These are phyloP conservation scores for Pancytospora philotis DNA, from an alignment of 371 early-diverging fungal species.

Conservation along the genomic window DNA sequence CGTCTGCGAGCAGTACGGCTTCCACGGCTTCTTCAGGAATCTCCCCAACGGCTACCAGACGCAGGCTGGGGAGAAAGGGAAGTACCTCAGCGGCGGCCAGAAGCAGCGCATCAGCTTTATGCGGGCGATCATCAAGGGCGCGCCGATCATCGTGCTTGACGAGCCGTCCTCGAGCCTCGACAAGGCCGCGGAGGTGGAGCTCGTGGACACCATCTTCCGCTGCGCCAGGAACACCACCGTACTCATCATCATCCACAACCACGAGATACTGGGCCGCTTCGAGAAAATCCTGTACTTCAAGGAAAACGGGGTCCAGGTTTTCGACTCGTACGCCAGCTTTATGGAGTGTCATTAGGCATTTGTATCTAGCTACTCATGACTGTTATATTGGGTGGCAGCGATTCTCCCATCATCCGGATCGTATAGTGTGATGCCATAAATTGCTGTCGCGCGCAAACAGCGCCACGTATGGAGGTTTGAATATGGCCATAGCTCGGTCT, in stretches of 20 bases:
- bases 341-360: no score
- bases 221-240: constrained; percentile 34
- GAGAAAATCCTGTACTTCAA: constrained; percentile 46
- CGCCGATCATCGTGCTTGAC: constrained; percentile 73
- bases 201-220: constrained; percentile 30
- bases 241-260: constrained; percentile 52
- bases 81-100: constrained; percentile 76
- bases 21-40: constrained; percentile 63
- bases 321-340: constrained; percentile 7
- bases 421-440: no score
- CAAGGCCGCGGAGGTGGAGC: constrained; percentile 65
- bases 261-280: constrained; percentile 39
- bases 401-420: no score
- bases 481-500: no score
- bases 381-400: no score
- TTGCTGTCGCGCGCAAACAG: no score
- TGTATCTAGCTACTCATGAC: no score
- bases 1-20: constrained; percentile 64
- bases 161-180: constrained; percentile 88
- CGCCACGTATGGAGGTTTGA: no score
- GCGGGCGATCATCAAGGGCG: constrained; percentile 71
- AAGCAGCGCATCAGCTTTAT: constrained; percentile 66
- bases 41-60: constrained; percentile 65
- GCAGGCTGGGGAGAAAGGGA: constrained; percentile 67
- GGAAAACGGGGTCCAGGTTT: constrained; percentile 21